Conservation (phyloP, 2,329 filamentous ascomycete species). For the Macrophomina pseudophaseolina region DNA sequence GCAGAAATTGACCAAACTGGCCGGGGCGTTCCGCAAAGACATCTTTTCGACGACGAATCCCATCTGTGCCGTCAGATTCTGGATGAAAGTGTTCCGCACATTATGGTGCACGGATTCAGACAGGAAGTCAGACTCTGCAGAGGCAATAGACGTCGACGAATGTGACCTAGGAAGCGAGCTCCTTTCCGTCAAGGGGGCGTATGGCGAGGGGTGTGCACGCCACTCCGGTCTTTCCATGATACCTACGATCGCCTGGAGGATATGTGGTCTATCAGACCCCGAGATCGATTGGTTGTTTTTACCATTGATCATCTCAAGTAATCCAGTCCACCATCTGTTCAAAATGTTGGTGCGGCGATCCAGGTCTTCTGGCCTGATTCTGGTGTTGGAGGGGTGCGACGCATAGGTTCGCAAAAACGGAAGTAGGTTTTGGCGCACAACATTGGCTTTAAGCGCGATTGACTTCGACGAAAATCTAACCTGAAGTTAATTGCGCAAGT, state of each 20-base stretch:
- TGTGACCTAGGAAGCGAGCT: constrained; percentile 53
- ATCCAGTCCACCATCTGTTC: constrained; percentile 87
- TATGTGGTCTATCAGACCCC: constrained; percentile 79
- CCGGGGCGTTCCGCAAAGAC: constrained; percentile 74
- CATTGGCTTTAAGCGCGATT: constrained; percentile 73
- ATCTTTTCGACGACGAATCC: constrained; percentile 86
- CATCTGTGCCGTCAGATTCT: constrained; percentile 84
- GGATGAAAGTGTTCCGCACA: constrained; percentile 82
- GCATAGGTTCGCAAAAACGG: constrained; percentile 77
- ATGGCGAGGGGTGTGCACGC: constrained; percentile 73
- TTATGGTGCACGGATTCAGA: constrained; percentile 84
- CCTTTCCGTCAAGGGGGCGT: constrained; percentile 66
- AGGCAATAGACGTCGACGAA: constrained; percentile 64
- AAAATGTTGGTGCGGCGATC: constrained; percentile 79
- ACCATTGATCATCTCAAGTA: constrained; percentile 82
- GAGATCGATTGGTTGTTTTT: constrained; percentile 77
- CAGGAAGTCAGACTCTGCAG: constrained; percentile 70
- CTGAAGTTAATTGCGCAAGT: constrained; percentile 1
- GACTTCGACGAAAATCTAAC: constrained; percentile 73
- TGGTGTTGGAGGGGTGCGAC: constrained; percentile 68
- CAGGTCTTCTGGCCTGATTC: constrained; percentile 77
- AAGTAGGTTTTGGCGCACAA: constrained; percentile 73
- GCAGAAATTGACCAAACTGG: constrained; percentile 75
- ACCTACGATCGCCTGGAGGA: constrained; percentile 77
- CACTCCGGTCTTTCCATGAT: constrained; percentile 92